Conservation (phyloP, 768 basidiomycete species). For the Panaeolus cyanescens region DNA sequence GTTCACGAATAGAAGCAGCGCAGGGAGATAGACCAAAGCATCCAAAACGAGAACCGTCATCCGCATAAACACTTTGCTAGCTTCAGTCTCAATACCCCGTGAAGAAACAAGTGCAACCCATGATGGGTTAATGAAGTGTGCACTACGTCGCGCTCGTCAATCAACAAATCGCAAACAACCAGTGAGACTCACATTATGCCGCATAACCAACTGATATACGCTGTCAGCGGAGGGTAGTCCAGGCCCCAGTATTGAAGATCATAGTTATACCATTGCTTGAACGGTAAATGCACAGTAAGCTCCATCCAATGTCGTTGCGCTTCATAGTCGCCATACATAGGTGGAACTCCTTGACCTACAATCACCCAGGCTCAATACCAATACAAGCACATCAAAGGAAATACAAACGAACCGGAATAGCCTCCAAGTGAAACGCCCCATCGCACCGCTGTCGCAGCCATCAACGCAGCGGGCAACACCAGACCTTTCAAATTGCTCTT, state of each 20-base stretch:
- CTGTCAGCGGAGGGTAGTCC: constrained; percentile 94
- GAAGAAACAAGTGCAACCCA: constrained; percentile 78
- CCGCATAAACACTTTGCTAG: constrained; percentile 80
- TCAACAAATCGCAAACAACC: not conserved
- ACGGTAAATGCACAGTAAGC: constrained; percentile 75
- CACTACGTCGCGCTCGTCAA: constrained; percentile 22
- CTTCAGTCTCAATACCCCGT: constrained; percentile 68
- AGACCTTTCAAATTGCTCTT: constrained; percentile 58
- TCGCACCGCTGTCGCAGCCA: constrained; percentile 59
- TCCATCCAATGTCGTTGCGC: constrained; percentile 98
- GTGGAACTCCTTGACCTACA: constrained; percentile 68
- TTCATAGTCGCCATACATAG: constrained; percentile 92
- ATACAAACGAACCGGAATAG: constrained; percentile 72
- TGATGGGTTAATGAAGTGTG: constrained; percentile 41
- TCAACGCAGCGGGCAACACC: constrained; percentile 60
- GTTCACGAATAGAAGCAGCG: constrained; percentile 64
- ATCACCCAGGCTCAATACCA: constrained; percentile 1
- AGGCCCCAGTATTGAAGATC: constrained; percentile 92
- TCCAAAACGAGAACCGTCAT: constrained; percentile 72
- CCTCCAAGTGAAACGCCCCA: constrained; percentile 72
- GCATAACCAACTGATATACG: constrained; percentile 85
- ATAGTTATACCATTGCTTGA: constrained; percentile 83
- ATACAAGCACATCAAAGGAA: not conserved
- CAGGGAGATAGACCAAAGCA: constrained; percentile 71
- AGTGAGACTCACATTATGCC: constrained; percentile 62